Evolutionary conservation across 1,139 yeast species (phyloP).

Genomic region (Pichia sp.): DNA sequence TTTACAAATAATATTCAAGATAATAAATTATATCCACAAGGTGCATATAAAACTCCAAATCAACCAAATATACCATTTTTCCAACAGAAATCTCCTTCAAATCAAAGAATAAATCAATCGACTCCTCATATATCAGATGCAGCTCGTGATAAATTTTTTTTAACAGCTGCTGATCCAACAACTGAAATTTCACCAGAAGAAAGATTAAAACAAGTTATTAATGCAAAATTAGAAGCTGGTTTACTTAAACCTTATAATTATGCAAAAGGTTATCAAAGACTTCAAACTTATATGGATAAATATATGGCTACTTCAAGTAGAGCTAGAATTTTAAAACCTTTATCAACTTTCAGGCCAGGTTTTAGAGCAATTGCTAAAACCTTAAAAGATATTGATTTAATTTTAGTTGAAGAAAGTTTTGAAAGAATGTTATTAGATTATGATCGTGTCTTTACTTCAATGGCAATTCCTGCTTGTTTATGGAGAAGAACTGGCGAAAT

Average conservation of each 20-base stretch:
- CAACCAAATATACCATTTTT: slow-evolving; percentile 3
- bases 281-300: slow-evolving; percentile 88
- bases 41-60: slow-evolving; percentile 3
- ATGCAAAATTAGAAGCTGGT: slow-evolving; percentile 93
- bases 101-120: background rate
- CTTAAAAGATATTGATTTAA: slow-evolving; percentile 84
- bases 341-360: slow-evolving; percentile 85
- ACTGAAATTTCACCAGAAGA: slow-evolving; percentile 94
- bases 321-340: slow-evolving; percentile 82
- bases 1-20: too few species aligned
- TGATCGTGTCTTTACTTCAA: slow-evolving; percentile 91
- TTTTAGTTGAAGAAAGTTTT: slow-evolving; percentile 88
- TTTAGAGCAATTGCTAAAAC: slow-evolving; percentile 91
- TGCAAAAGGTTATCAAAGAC: slow-evolving; percentile 86
- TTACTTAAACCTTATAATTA: slow-evolving; percentile 88
- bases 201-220: slow-evolving; percentile 87
- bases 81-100: slow-evolving; percentile 1
- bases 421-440: slow-evolving; percentile 91
- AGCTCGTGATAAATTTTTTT: slow-evolving; percentile 86
- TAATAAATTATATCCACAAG: too few species aligned
- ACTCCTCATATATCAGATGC: slow-evolving; percentile 60
- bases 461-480: slow-evolving; percentile 97
- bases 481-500: slow-evolving; percentile 98
- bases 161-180: slow-evolving; percentile 97
- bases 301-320: slow-evolving; percentile 83